Evolutionary conservation across 805 yeast species (phyloP), one percentile per base, ranked within the genome.

Genomic region (Brettanomyces bruxellensis): DNA sequence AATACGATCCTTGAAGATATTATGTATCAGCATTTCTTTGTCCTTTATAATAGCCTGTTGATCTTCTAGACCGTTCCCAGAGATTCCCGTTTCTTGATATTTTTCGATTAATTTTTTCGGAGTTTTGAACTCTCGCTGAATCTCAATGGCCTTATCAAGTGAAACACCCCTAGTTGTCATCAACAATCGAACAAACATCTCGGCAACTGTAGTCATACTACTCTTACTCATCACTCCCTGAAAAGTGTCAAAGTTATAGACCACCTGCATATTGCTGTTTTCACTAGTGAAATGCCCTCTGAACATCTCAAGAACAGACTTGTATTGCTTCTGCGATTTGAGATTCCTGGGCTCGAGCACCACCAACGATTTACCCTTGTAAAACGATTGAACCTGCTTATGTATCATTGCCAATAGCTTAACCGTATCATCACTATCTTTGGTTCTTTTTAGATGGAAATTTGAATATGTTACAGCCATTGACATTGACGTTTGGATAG

Each of bases 101-200:
- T 72, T 77, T 22, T 70, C 68, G 11, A 82, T 59, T n/a, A 91
- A 68, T 18, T 57, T 60, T 34, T 67, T 66, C 0, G 97, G 93
- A 0, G 97, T 90, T 3, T 79, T 78, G 57, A 71, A 93, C 38
- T 71, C 60, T 18, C 69, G 68, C 62, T 90, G 97, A 8, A 93
- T 79, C 6, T 78, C 78, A 8, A 79, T 58, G 0, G 99, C 99
- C 59, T 86, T 88, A 51, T 91, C 97, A 30, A 86, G 65, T 0
- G 95, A 79, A 1, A 93, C 71, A 0, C 98, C 99, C 49, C 77
- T 74, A 2, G 85, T 73, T 3, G 89, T 76, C 83, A 89, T 78
- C 23, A 93, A 71, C 82, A 88, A 79, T 40, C 76, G 70, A 2
- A 88, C 66, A 54, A 80, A 91, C 55, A 87, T 66, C 51, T 91